These are phyloP conservation scores for Cytospora leucostoma DNA, from an alignment of 2,329 filamentous ascomycete genomes.

Conservation along the genomic window DNA sequence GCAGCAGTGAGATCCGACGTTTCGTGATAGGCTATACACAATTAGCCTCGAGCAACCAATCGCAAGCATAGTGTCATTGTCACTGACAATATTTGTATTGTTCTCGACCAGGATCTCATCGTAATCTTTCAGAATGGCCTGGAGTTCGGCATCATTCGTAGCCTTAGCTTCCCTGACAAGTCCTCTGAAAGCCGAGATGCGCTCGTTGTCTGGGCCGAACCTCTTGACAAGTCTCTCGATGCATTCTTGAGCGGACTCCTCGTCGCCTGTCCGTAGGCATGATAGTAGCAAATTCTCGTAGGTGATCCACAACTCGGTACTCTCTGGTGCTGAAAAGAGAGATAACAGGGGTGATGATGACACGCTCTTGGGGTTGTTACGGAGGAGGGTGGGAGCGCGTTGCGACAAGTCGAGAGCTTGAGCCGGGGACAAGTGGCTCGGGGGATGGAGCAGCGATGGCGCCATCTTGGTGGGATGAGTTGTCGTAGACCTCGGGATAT, in stretches of 20 bases:
- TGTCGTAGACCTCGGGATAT: neutral
- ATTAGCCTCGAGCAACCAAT: slow-evolving; percentile 35
- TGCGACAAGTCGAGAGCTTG: slow-evolving; percentile 61
- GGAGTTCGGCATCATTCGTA: slow-evolving; percentile 63
- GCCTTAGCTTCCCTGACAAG: slow-evolving; percentile 84
- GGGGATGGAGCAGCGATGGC: slow-evolving; percentile 57
- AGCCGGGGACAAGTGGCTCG: slow-evolving; percentile 56
- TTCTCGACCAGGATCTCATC: slow-evolving; percentile 72
- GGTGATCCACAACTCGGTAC: slow-evolving; percentile 77
- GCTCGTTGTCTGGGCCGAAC: slow-evolving; percentile 83
- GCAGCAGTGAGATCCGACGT: slow-evolving; percentile 76
- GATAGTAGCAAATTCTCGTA: slow-evolving; percentile 87
- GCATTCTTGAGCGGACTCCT: slow-evolving; percentile 72
- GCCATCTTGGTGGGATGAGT: slow-evolving; percentile 42
- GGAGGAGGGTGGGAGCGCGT: slow-evolving; percentile 59
- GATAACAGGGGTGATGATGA: slow-evolving; percentile 56
- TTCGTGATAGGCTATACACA: slow-evolving; percentile 73
- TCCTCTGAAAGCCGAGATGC: slow-evolving; percentile 79
- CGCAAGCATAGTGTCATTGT: neutral
- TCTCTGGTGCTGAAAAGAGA: slow-evolving; percentile 63
- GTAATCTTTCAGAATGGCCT: slow-evolving; percentile 74
- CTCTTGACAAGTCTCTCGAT: slow-evolving; percentile 74
- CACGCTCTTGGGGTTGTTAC: slow-evolving; percentile 54
- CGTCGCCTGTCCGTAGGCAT: slow-evolving; percentile 82
- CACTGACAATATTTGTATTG: slow-evolving; percentile 75